Base-by-base conservation (phyloP, 768 basidiomycete species). In the Wakefieldia striispora region DNA sequence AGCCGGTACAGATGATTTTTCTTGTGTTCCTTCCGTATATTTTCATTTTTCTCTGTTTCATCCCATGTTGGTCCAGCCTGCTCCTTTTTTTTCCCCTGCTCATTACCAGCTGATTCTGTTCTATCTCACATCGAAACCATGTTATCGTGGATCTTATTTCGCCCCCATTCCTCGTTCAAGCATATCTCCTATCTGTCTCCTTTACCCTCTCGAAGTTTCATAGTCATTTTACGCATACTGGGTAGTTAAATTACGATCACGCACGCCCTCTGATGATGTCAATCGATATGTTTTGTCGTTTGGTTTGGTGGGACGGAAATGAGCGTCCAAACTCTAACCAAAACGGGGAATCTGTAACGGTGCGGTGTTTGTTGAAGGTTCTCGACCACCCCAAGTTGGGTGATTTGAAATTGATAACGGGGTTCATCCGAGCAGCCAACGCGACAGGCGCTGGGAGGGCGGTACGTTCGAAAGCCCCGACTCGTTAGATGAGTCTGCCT, bases 361-460 rank as follows among this genome's bases (percentile, higher is more conserved):
- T 34, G 19, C 33, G 45, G 36, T 34, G 19, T 8, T 33, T 33
- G 33, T 33, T 6, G 33, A 33, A 33, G 14, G 33, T 16, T 33
- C 33, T 33, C 33, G 33, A 33, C 33, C 14, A n/a, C 3, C 6
- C 33, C 33, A 16, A 42, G 39, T 41, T 59, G 19, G 31, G 27
- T 21, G 8, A 64, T 61, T 62, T 62, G 58, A 64, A 62, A 62
- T 63, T 57, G 58, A 63, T 64, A 63, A 49, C 54, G 21, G 24
- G 21, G 33, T 14, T 39, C 43, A 12, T 29, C 29, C 29, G 12
- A 13, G 12, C 29, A 29, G 11, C 33, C 14, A 33, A 29, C 13
- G 29, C 29, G 29, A 29, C 29, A 12, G 16, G 40, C 26, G 33
- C 46, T 50, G 46, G 38, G 14, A 14, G 31, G 13, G 7, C 11